Evolutionary conservation across 768 basidiomycete genomes (phyloP), one percentile per base, ranked within the genome.

Genomic region (Xerocomellus dryophilus): DNA sequence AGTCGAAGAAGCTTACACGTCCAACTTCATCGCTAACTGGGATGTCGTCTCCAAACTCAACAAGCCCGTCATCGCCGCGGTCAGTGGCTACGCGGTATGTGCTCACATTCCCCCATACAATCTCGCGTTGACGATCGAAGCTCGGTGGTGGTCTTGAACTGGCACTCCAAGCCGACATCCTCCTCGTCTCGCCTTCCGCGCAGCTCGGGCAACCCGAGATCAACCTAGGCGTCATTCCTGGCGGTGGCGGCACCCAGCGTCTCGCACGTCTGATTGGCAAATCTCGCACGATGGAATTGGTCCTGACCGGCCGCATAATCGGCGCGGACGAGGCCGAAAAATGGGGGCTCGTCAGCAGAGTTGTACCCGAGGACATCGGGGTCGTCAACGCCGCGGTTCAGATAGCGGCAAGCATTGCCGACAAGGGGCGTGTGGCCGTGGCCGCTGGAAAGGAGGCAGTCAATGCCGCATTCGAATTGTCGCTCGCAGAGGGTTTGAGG

Each of bases 91-190:
- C 65, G 94, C 95, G 31, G 89, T 90, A 71, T 46, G 90, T 78
- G 12, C 2, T 12, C 31, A 21, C 17, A 18, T 41, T 43, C 31
- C 25, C 56, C 11, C 15, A n/a, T 4, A 36, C 29, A 20, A 15
- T 7, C 31, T 42, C 47, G 32, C 35, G 10, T 15, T 57, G 46
- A 58, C 29, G n/a, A 8, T 29, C 43, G 15, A 59, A 98, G 95
- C 88, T 98, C 57, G 96, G 96, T 10, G 96, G 96, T 36, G 96
- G 96, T 35, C 96, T 95, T 65, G 96, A 99, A 71, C 83, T 99
- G 21, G 96, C 96, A 6, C 81, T 98, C 59, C 93, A 93, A 85
- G 91, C 92, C 70, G 96, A 98, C 74, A 93, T 98, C 70, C 86
- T 98, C 65, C 83, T 97, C 45, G 92, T 87, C 17, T 88, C 93